Evolutionary conservation across 331 rosid species (phyloP).

Genomic region (Quercus lobata): DNA sequence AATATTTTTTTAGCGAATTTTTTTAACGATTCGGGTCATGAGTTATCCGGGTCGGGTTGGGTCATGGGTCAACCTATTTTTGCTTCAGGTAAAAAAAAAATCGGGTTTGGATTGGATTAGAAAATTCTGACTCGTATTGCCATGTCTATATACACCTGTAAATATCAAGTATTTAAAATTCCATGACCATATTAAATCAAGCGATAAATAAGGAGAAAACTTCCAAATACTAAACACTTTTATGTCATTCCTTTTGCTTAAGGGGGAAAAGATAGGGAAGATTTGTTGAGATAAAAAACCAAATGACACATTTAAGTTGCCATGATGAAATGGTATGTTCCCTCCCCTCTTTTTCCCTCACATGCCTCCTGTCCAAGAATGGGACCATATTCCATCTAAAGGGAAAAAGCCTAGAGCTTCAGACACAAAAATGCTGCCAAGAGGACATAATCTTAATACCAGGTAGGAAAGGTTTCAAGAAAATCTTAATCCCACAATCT

Average conservation of each 20-base stretch:
- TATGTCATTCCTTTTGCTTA: not conserved
- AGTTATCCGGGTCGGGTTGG: too few relatives aligned
- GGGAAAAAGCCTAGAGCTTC: too few relatives aligned
- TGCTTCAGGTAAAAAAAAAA: too few relatives aligned
- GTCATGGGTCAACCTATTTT: too few relatives aligned
- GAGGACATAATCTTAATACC: not conserved
- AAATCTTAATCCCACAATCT: not conserved
- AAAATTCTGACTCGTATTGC: too few relatives aligned
- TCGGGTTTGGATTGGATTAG: too few relatives aligned
- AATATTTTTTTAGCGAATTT: too few relatives aligned
- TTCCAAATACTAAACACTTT: not conserved
- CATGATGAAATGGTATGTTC: too few relatives aligned
- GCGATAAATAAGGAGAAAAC: not conserved
- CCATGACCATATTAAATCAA: not conserved
- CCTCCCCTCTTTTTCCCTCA: not conserved
- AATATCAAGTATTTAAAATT: conserved; percentile 2
- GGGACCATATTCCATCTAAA: too few relatives aligned
- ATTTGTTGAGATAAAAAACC: too few relatives aligned
- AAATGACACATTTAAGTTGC: too few relatives aligned
- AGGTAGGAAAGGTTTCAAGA: not conserved
- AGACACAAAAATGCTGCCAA: not conserved
- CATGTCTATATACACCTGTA: conserved; percentile 44
- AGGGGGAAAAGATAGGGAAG: too few relatives aligned
- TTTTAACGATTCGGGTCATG: rapidly evolving
- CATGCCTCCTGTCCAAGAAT: not conserved